A percentile compares a stretch with the other conserved stretches of the same genome.
phyloP scores from a whole-genome alignment of 768 basidiomycete species.

The Pleurotus citrinopileatus region DNA sequence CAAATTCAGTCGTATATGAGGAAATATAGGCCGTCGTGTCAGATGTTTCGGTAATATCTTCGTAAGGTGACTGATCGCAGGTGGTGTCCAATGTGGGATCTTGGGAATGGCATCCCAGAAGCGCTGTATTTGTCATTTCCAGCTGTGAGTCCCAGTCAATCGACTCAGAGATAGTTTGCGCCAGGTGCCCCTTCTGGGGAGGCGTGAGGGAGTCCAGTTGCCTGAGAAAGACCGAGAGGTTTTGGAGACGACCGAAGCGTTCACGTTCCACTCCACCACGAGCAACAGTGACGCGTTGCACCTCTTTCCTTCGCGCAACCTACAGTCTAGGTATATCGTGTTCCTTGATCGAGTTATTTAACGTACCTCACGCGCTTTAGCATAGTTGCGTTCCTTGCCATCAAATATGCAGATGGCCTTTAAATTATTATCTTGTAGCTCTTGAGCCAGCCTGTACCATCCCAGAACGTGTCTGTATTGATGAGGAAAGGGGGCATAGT shows the following conservation, averaged over 20 bases:
- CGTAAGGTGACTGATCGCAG: neutral
- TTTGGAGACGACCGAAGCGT: slow-evolving; percentile 52
- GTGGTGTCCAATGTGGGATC: neutral
- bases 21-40: neutral
- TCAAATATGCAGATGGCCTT: slow-evolving; percentile 78
- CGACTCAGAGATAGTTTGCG: slow-evolving; percentile 20
- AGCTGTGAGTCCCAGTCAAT: slow-evolving; percentile 7
- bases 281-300: slow-evolving; percentile 42
- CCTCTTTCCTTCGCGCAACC: slow-evolving; percentile 54
- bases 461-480: slow-evolving; percentile 69
- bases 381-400: slow-evolving; percentile 60
- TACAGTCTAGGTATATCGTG: slow-evolving; percentile 21
- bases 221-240: slow-evolving; percentile 36
- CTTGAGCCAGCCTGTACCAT: slow-evolving; percentile 70
- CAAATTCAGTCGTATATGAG: neutral
- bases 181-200: slow-evolving; percentile 23
- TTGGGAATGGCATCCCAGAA: neutral
- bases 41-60: neutral
- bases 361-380: slow-evolving; percentile 71
- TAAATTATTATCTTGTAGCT: slow-evolving; percentile 56
- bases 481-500: slow-evolving; percentile 67
- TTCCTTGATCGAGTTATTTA: neutral
- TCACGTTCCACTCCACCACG: slow-evolving; percentile 58
- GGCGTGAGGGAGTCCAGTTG: slow-evolving; percentile 31
- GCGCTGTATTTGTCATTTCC: neutral